Conservation (phyloP, 331 rosid species). For the Pyracantha coccinea region DNA sequence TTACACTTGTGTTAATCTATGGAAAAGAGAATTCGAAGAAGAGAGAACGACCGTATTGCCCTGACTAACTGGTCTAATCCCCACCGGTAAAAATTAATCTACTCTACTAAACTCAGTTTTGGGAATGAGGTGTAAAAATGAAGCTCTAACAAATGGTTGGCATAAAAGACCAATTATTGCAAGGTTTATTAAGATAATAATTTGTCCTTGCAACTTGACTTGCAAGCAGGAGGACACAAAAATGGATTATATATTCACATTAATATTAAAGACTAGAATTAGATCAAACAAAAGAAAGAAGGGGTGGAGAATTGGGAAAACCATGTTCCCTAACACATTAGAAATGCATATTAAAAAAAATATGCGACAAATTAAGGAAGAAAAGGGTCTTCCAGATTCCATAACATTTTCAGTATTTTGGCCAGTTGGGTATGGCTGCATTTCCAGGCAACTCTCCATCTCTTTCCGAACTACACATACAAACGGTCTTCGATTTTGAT, state of each 20-base stretch:
- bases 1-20: not conserved
- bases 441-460: too few species aligned
- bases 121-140: not conserved
- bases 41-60: too few species aligned
- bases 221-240: not conserved
- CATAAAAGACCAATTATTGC: not conserved
- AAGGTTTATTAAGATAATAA: not conserved
- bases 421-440: not conserved
- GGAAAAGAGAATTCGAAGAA: too few species aligned
- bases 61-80: too few species aligned
- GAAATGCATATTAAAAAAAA: not conserved
- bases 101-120: not conserved
- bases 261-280: not conserved
- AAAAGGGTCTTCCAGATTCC: not conserved
- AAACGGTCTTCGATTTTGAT: too few species aligned
- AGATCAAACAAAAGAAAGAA: not conserved
- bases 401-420: not conserved
- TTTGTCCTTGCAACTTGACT: not conserved
- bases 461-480: too few species aligned
- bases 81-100: too few species aligned
- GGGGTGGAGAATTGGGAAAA: not conserved
- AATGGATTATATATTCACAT: not conserved
- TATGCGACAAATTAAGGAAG: not conserved
- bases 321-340: conserved; percentile 12
- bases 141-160: not conserved